A percentile compares a stretch with the other conserved stretches of the same genome.
Conservation (phyloP, 805 yeast species). For the Starmera amethionina region DNA sequence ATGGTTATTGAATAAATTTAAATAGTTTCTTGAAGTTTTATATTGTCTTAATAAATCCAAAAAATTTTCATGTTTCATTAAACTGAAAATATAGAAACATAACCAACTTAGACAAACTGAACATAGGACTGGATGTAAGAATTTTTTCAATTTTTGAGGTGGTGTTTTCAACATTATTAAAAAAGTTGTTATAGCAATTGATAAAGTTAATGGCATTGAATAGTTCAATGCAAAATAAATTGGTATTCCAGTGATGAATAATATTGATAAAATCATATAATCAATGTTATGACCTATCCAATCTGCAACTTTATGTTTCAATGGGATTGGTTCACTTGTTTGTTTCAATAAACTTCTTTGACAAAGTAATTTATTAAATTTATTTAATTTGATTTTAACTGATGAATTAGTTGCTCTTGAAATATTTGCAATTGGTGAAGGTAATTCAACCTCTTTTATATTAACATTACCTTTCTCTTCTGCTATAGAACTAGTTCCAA, state of each 20-base stretch:
- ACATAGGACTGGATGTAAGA: constrained; percentile 63
- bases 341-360: constrained; percentile 13
- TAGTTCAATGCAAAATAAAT: constrained; percentile 49
- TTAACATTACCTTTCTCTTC: not conserved
- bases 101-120: constrained; percentile 58
- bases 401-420: constrained; percentile 9
- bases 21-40: constrained; percentile 61
- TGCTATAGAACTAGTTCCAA: no score
- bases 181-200: constrained; percentile 49
- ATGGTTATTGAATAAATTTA: constrained; percentile 39
- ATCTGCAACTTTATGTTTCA: constrained; percentile 17
- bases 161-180: constrained; percentile 32
- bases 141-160: constrained; percentile 38
- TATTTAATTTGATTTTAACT: constrained; percentile 2
- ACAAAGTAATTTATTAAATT: constrained; percentile 11
- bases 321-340: constrained; percentile 11
- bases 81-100: constrained; percentile 48
- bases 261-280: constrained; percentile 36
- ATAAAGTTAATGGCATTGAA: constrained; percentile 52
- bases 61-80: constrained; percentile 42
- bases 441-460: constrained; percentile 2
- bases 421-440: constrained; percentile 11
- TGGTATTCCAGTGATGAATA: constrained; percentile 49
- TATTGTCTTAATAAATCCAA: constrained; percentile 41
- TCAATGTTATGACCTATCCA: constrained; percentile 39